Conservation (phyloP, 225 moss, liverwort and hornwort genomes). For the Marchantia polymorpha region DNA sequence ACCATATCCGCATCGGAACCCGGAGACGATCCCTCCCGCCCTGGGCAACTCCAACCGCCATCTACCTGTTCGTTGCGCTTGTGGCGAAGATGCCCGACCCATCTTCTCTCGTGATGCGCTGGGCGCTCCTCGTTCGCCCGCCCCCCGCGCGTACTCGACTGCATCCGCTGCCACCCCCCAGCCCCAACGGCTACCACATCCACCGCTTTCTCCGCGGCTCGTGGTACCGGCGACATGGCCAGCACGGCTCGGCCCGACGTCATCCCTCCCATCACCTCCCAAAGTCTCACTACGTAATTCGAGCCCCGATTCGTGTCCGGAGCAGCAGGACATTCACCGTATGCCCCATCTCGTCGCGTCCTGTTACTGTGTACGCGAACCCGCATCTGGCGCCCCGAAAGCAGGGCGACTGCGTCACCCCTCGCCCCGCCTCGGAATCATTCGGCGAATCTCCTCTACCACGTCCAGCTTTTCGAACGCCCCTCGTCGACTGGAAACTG, state of each 20-base stretch:
- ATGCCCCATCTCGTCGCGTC: too few species aligned
- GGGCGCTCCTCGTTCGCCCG: background rate
- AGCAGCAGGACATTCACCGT: too few species aligned
- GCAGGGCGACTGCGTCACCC: too few species aligned
- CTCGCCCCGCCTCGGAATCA: too few species aligned
- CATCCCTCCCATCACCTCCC: background rate
- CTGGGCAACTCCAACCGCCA: slow-evolving; percentile 5
- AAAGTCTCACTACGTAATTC: background rate
- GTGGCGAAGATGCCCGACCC: background rate
- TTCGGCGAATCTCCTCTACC: too few species aligned
- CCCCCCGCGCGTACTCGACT: background rate
- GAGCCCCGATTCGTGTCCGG: too few species aligned
- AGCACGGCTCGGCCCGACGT: background rate
- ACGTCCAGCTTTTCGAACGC: too few species aligned
- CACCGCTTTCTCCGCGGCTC: background rate
- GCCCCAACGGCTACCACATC: too few species aligned
- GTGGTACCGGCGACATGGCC: background rate
- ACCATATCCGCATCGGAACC: slow-evolving; percentile 9
- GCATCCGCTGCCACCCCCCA: background rate
- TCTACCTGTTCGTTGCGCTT: background rate
- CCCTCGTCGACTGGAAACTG: too few species aligned
- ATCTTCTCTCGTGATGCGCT: background rate
- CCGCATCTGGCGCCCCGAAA: too few species aligned
- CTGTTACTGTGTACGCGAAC: too few species aligned
- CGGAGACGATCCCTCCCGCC: slow-evolving; percentile 2